phyloP scores from a whole-genome alignment of 129 eudicot species.

The Oenanthe sinensis region DNA sequence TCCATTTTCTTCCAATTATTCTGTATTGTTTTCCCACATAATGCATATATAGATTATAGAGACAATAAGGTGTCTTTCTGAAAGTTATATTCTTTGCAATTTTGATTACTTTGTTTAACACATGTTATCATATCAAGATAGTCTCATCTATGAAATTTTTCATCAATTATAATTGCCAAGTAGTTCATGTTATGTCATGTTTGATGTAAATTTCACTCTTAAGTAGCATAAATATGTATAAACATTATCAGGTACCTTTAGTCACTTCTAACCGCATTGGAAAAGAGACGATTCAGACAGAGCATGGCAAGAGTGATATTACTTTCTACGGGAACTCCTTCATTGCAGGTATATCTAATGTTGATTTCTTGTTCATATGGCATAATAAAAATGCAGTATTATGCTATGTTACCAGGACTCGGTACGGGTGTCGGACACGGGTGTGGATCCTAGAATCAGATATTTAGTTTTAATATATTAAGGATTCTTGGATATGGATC shows the following conservation, averaged over 20 bases:
- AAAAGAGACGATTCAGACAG: conserved; percentile 78
- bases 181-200: not conserved
- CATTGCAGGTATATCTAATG: conserved; percentile 59
- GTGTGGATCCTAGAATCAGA: not conserved
- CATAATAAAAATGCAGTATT: not conserved
- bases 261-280: conserved; percentile 97
- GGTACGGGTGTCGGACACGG: not conserved
- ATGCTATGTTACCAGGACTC: not conserved
- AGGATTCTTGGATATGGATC: not conserved
- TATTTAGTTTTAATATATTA: not conserved
- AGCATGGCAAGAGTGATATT: conserved; percentile 91
- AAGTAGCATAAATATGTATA: not conserved
- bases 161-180: not conserved
- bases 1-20: not conserved
- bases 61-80: not conserved
- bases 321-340: conserved; percentile 96
- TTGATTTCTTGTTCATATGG: conserved; percentile 3
- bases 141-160: not conserved
- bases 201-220: not conserved
- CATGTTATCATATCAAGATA: not conserved
- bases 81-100: not conserved
- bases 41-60: not conserved
- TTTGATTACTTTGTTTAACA: not conserved
- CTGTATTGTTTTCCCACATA: not conserved
- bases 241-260: conserved; percentile 62